Percentiles rank a stretch among this genome's conserved stretches.
Evolutionary conservation across 495 filamentous ascomycete genomes (phyloP).

Genomic region (Penicillium alfredii): DNA sequence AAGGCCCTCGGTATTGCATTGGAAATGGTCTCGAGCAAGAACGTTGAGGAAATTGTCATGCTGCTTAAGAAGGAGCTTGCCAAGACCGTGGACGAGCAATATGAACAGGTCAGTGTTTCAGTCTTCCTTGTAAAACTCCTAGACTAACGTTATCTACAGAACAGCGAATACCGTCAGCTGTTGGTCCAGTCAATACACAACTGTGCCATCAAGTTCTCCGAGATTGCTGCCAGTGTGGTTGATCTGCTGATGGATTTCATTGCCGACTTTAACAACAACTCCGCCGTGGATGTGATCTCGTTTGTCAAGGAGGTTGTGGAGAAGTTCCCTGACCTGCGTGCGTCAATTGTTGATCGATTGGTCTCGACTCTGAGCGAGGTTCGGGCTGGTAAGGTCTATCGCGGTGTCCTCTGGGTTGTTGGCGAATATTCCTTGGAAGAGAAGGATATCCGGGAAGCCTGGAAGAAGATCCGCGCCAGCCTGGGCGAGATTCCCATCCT

Average conservation of each 20-base stretch:
- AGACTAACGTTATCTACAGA: constrained; percentile 43
- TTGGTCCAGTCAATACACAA: constrained; percentile 96
- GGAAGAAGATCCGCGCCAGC: constrained; percentile 91
- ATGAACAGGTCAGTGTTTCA: constrained; percentile 65
- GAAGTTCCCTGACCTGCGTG: constrained; percentile 87
- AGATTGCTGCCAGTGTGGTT: constrained; percentile 94
- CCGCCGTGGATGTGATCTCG: constrained; percentile 93
- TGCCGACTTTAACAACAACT: constrained; percentile 94
- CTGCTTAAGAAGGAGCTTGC: constrained; percentile 95
- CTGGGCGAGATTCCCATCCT: constrained; percentile 97
- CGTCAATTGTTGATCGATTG: constrained; percentile 78
- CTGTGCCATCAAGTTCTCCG: constrained; percentile 97
- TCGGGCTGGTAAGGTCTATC: constrained; percentile 93
- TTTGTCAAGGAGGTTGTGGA: constrained; percentile 99
- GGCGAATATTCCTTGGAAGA: constrained; percentile 95
- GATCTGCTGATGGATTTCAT: constrained; percentile 99
- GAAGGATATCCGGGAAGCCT: constrained; percentile 90
- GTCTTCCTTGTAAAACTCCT: not conserved
- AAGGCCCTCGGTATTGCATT: constrained; percentile 89
- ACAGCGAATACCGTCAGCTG: constrained; percentile 91
- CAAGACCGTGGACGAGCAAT: constrained; percentile 97
- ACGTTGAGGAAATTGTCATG: constrained; percentile 95
- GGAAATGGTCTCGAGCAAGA: constrained; percentile 98
- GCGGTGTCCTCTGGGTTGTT: constrained; percentile 94
- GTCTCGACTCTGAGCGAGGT: constrained; percentile 91